Percentiles rank a stretch among this genome's conserved stretches.
These are phyloP conservation scores for Exidia glandulosa DNA, from an alignment of 768 basidiomycete genomes.

Conservation along the genomic window DNA sequence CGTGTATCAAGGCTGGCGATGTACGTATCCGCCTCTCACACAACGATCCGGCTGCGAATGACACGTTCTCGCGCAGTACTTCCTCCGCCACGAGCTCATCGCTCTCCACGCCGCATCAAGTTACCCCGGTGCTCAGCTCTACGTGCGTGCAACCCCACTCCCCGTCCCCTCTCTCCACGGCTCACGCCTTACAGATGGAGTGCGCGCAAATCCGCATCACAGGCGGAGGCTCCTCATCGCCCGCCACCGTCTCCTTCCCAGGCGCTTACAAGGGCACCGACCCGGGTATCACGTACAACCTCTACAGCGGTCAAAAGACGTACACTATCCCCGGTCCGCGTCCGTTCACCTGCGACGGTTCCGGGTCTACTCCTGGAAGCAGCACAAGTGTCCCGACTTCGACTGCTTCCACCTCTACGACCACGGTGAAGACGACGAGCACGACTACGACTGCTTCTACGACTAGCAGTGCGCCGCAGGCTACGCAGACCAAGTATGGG, in stretches of 20 bases:
- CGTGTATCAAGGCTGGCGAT: constrained; percentile 31
- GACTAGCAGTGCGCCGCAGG: not conserved
- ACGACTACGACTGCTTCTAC: constrained; percentile 1
- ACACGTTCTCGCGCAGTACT: constrained; percentile 22
- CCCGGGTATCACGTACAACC: constrained; percentile 25
- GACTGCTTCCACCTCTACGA: not conserved
- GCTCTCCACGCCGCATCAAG: constrained; percentile 35
- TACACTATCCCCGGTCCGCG: constrained; percentile 20
- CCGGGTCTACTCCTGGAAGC: constrained; percentile 2
- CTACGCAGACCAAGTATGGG: constrained; percentile 1
- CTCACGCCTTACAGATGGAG: constrained; percentile 19
- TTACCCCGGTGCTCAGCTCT: constrained; percentile 50
- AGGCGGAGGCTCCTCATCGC: constrained; percentile 20
- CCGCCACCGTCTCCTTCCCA: constrained; percentile 9
- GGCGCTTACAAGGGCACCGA: constrained; percentile 17
- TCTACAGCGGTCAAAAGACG: constrained; percentile 11
- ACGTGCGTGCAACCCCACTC: constrained; percentile 22
- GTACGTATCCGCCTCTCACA: not conserved
- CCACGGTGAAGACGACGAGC: not conserved
- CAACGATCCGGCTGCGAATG: not conserved
- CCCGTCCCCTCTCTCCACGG: not conserved
- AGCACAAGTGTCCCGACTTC: no score
- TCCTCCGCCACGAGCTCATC: constrained; percentile 41
- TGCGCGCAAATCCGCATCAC: constrained; percentile 28
- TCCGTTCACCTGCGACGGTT: constrained; percentile 18